phyloP scores from a whole-genome alignment of 192 early-diverging fungal species.

The Gonapodya prolifera region DNA sequence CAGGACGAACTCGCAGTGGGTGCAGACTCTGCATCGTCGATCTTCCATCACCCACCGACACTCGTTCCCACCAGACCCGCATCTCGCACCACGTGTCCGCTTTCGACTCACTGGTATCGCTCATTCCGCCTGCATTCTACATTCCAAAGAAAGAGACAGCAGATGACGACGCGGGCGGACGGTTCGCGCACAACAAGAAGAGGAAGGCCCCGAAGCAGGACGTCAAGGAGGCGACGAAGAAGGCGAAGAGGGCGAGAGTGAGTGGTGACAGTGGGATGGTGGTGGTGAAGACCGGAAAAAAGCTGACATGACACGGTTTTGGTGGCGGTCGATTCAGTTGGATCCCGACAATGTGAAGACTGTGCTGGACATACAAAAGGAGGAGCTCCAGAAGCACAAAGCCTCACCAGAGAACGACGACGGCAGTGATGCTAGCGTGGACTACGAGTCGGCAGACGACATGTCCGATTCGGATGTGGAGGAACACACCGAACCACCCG shows the following conservation, averaged over 20 bases:
- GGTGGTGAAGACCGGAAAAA: too few species aligned
- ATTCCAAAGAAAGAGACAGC: conserved; percentile 37
- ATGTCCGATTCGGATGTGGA: conserved; percentile 25
- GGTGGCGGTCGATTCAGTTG: conserved; percentile 28
- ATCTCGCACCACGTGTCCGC: conserved; percentile 45
- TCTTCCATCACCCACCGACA: too few species aligned
- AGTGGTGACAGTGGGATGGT: conserved; percentile 14
- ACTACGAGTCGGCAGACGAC: too few species aligned
- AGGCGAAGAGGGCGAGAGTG: conserved; percentile 74
- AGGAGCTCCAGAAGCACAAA: conserved; percentile 31
- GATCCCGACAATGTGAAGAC: conserved; percentile 71
- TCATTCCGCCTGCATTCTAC: conserved; percentile 78
- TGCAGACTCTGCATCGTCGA: too few species aligned
- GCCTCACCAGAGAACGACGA: too few species aligned
- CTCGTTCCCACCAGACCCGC: too few species aligned
- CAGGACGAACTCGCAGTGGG: too few species aligned
- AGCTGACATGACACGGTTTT: conserved; percentile 4
- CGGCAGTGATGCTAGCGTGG: too few species aligned
- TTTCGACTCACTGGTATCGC: conserved; percentile 63
- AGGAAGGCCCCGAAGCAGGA: conserved; percentile 62
- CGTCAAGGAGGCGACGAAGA: conserved; percentile 65
- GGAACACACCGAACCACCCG: too few species aligned
- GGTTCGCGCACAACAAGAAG: conserved; percentile 73
- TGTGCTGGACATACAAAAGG: conserved; percentile 51
- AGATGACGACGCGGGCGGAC: conserved; percentile 19